Evolutionary conservation across 2,329 filamentous ascomycete species (phyloP).

Genomic region (Paracorniculantispora psalliotae): DNA sequence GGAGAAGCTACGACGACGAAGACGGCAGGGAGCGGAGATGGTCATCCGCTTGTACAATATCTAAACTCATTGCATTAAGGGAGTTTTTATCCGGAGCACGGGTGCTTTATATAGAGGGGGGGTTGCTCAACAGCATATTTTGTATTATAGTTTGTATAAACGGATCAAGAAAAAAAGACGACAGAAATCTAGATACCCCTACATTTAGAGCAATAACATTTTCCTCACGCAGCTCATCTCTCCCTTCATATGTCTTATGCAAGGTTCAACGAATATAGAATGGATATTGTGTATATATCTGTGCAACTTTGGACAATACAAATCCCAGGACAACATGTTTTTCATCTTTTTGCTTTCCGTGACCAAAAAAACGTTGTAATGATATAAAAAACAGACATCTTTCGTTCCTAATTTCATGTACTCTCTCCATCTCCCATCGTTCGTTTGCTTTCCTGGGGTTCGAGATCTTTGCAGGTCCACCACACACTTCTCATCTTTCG

Average conservation of each 20-base stretch:
- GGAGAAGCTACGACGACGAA: background rate
- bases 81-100: no score
- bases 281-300: background rate
- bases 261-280: no score
- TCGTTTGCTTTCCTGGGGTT: background rate
- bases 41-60: slow-evolving; percentile 11
- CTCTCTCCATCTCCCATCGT: background rate
- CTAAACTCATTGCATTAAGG: slow-evolving; percentile 2
- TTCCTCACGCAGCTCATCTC: background rate
- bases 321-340: background rate
- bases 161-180: background rate
- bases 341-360: background rate
- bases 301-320: background rate
- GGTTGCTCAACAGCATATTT: background rate
- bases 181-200: slow-evolving; percentile 2
- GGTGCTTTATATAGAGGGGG: no score
- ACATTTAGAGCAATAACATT: background rate
- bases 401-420: background rate
- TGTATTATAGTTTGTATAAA: background rate
- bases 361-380: background rate
- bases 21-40: background rate
- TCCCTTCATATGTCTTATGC: background rate
- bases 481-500: background rate
- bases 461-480: slow-evolving; percentile 6
- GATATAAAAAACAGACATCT: slow-evolving; percentile 4